These are phyloP conservation scores for Solanum dulcamara DNA, from an alignment of 257 asterid species.

Conservation along the genomic window DNA sequence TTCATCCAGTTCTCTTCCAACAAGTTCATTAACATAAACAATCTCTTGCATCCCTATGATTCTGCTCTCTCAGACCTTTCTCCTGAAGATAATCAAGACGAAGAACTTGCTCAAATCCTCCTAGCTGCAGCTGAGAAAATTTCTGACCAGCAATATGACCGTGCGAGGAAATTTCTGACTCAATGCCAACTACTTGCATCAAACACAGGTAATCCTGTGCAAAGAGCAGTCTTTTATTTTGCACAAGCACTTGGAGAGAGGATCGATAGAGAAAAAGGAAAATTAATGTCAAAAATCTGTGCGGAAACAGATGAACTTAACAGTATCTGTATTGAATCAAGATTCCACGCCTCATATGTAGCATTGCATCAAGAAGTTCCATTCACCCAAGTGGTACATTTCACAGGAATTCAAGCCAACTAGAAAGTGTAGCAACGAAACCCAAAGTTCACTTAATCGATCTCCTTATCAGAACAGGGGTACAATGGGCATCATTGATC, in stretches of 20 bases:
- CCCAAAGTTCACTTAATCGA: slow-evolving; percentile 22
- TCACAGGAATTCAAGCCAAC: slow-evolving; percentile 19
- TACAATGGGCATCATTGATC: slow-evolving; percentile 26
- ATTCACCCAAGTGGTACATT: slow-evolving; percentile 11
- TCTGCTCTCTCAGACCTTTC: slow-evolving; percentile 5
- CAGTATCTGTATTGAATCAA: neutral
- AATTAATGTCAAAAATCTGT: neutral
- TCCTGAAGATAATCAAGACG: slow-evolving; percentile 2
- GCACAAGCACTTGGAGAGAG: slow-evolving; percentile 26
- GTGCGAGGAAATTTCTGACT: slow-evolving; percentile 10
- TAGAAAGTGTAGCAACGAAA: slow-evolving; percentile 10
- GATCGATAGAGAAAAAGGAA: slow-evolving; percentile 17
- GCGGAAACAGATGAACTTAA: neutral
- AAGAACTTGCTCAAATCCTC: slow-evolving; percentile 14
- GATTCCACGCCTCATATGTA: neutral
- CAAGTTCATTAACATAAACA: neutral
- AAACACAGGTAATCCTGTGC: slow-evolving; percentile 21
- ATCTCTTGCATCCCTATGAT: slow-evolving; percentile 1
- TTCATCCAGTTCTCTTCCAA: slow-evolving; percentile 6
- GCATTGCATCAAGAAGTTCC: slow-evolving; percentile 18
- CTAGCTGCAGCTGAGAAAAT: slow-evolving; percentile 13
- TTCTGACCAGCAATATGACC: slow-evolving; percentile 2
- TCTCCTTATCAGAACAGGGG: slow-evolving; percentile 13
- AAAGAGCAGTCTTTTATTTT: slow-evolving; percentile 26
- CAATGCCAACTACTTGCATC: slow-evolving; percentile 14